These are phyloP conservation scores for Coemansia javaensis DNA, from an alignment of 192 early-diverging fungal species.

Conservation along the genomic window DNA sequence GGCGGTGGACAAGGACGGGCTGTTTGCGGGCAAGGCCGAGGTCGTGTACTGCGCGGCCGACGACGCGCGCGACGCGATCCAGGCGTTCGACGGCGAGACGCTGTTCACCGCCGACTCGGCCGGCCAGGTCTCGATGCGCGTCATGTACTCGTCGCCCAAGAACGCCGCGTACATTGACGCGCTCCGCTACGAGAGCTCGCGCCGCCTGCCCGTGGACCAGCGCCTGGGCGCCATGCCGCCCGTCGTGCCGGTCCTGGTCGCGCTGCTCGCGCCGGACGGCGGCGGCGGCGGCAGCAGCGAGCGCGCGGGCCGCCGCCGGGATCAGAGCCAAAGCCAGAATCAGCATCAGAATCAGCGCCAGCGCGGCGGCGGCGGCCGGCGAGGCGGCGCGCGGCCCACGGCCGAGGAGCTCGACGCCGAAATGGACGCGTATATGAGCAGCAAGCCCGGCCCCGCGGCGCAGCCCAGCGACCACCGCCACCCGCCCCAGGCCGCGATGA, in stretches of 20 bases:
- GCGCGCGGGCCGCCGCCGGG: not conserved
- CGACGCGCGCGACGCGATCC: conserved; percentile 43
- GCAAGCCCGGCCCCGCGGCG: no score
- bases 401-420: conserved; percentile 43
- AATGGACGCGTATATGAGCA: conserved; percentile 45
- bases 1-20: conserved; percentile 22
- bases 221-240: conserved; percentile 7
- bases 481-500: no score
- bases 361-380: conserved; percentile 1
- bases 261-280: not conserved
- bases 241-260: not conserved
- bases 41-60: conserved; percentile 31
- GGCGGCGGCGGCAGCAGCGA: conserved; percentile 3
- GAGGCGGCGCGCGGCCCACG: conserved; percentile 6
- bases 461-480: no score
- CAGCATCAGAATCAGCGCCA: no score
- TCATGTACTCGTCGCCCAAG: conserved; percentile 18
- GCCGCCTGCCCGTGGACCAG: conserved; percentile 1
- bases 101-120: conserved; percentile 26
- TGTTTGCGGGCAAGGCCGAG: conserved; percentile 39
- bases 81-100: conserved; percentile 44
- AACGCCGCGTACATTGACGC: conserved; percentile 19
- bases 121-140: conserved; percentile 10
- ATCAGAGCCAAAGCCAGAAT: no score
- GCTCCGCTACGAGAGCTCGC: conserved; percentile 25